Percentiles rank a stretch among this genome's conserved stretches.
phyloP scores from a whole-genome alignment of 768 basidiomycete species.

The Pleurotus citrinopileatus region DNA sequence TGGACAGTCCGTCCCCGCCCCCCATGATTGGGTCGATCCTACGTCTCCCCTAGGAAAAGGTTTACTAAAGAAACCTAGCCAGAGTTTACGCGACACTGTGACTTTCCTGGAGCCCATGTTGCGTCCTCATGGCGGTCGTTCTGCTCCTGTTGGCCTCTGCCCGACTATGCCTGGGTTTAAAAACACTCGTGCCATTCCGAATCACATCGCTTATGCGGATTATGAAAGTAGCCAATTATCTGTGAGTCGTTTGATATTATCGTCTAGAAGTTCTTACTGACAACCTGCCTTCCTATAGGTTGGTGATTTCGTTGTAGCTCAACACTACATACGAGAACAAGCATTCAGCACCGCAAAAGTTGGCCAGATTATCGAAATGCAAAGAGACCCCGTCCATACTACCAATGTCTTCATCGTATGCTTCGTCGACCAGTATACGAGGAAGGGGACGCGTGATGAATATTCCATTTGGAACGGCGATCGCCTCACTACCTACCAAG shows the following conservation, averaged over 20 bases:
- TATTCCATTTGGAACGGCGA: not conserved
- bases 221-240: not conserved
- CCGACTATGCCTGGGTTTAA: not conserved
- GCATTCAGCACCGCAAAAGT: not conserved
- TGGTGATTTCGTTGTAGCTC: not conserved
- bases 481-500: not conserved
- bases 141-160: not conserved
- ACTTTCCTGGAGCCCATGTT: too few species aligned
- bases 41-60: too few species aligned
- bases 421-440: not conserved
- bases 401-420: not conserved
- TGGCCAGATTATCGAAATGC: not conserved
- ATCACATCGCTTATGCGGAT: not conserved
- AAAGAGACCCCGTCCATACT: not conserved
- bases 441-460: not conserved
- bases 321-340: not conserved
- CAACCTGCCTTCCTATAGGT: not conserved
- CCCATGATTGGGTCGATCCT: too few species aligned
- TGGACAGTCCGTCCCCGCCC: too few species aligned
- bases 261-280: not conserved
- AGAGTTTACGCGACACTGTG: too few species aligned
- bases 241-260: not conserved
- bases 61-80: too few species aligned
- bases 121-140: not conserved
- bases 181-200: not conserved